Evolutionary conservation across 345 rosid genomes (phyloP), one percentile per base, ranked within the genome.

Genomic region (Chamaenerion angustifolium): DNA sequence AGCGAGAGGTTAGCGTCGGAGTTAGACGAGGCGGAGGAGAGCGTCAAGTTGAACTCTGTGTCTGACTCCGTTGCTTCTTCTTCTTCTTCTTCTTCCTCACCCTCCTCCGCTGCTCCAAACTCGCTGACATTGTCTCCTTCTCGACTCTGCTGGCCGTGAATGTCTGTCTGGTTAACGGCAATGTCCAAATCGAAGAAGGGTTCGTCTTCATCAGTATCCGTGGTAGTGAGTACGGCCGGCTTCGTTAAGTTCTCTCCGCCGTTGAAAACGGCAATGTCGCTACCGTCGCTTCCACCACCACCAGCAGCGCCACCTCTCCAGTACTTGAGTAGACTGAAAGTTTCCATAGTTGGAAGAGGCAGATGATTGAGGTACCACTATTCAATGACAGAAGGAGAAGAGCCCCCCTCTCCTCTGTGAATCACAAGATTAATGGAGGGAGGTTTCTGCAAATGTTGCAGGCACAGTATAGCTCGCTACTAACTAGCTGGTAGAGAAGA

Each of bases 271-370:
- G 82, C 61, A 13, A 71, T 11, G 50, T 76, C 58, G 62, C 67
- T 12, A 58, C 16, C 3, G 51, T 67, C 51, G 59, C 50, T 16
- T 16, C 55, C 55, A 46, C 54, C 51, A 1, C 40, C 46, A 5
- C 60, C 53, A 8, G 45, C 56, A 0, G 60, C 71, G 21, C 66
- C 74, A 48, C 72, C 79, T 45, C 85, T 75, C 96, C 95, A 85
- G 79, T 80, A 88, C 76, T 84, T 88, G 60, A 93, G 96, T 69
- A 93, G 74, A 70, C 88, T 82, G 65, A 93, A 88, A 68, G 99
- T 81, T 76, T 93, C 97, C 99, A 93, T 93, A 15, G 82, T 80
- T 60, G 87, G 87, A 21, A 21, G 25, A 21, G 25, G 25, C n/a
- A n/a, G n/a, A n/a, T n/a, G n/a, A n/a, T n/a, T n/a, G n/a, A n/a